Conservation (phyloP, 2,329 filamentous ascomycete species). For the Colletotrichum neosansevieriae region DNA sequence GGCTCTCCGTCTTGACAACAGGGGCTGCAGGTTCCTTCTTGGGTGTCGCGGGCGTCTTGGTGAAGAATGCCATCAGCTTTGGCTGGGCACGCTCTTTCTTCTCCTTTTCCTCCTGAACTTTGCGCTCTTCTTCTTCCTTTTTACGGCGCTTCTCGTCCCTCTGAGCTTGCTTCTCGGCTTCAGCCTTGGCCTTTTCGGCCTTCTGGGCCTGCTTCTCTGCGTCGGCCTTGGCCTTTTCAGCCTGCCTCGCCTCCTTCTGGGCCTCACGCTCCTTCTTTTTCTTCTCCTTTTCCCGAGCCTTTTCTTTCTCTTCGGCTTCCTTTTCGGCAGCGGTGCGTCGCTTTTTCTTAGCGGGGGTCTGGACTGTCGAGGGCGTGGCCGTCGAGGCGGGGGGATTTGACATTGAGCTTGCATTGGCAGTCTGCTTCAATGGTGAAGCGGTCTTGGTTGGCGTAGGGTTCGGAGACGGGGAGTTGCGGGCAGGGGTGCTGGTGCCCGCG, state of each 20-base stretch:
- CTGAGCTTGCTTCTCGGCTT: constrained; percentile 50
- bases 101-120: constrained; percentile 57
- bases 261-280: constrained; percentile 46
- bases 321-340: constrained; percentile 57
- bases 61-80: constrained; percentile 60
- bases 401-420: neutral
- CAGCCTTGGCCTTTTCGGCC: constrained; percentile 46
- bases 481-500: constrained; percentile 55
- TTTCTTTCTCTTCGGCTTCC: constrained; percentile 49
- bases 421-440: neutral
- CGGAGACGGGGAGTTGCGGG: constrained; percentile 51
- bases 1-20: constrained; percentile 22
- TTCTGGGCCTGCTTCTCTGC: constrained; percentile 52
- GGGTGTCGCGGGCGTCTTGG: constrained; percentile 52
- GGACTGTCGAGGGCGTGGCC: constrained; percentile 33
- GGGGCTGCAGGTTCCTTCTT: constrained; percentile 50
- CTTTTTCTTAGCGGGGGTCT: constrained; percentile 56
- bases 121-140: constrained; percentile 61
- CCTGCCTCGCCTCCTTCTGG: constrained; percentile 51
- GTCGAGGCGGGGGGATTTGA: constrained; percentile 34
- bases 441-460: constrained; percentile 42
- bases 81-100: constrained; percentile 63
- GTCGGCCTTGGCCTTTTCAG: constrained; percentile 47
- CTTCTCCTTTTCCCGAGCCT: constrained; percentile 45
- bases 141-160: constrained; percentile 61